Percentiles rank a stretch among this genome's conserved stretches.
phyloP scores from a whole-genome alignment of 1,139 yeast genomes.

The Pichia sp. region DNA sequence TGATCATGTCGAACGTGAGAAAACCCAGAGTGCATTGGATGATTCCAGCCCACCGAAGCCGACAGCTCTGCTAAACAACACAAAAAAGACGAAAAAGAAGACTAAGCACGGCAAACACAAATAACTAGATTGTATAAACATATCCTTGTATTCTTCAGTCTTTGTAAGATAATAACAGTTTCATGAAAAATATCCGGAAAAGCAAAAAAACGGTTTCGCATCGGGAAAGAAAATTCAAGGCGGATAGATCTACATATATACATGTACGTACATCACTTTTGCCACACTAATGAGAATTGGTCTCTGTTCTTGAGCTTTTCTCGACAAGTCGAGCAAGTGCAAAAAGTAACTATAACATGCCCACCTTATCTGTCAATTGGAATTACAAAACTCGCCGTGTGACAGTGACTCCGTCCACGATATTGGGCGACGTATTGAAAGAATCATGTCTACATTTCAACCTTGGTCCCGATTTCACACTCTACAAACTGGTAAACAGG shows the following conservation, averaged over 20 bases:
- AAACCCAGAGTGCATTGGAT: background rate
- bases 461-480: background rate
- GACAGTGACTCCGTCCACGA: constrained; percentile 7
- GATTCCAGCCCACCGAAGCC: background rate
- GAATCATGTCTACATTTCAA: constrained; percentile 14
- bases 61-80: background rate
- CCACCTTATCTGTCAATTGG: constrained; percentile 5
- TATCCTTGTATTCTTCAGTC: background rate
- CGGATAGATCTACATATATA: background rate
- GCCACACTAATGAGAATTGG: background rate
- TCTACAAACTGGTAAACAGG: background rate
- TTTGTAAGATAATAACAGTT: background rate
- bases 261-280: background rate
- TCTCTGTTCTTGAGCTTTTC: background rate
- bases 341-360: background rate
- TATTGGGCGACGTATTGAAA: constrained; percentile 10
- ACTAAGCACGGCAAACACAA: background rate
- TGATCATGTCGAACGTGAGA: background rate
- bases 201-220: background rate
- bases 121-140: background rate
- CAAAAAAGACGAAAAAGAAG: constrained; percentile 2
- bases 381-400: constrained; percentile 4
- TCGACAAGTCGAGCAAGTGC: too few species aligned
- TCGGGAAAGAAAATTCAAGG: background rate
- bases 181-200: background rate